Percentiles rank a stretch among this genome's conserved stretches.
Conservation (phyloP, 140 eudicot genomes). For the Anethum foeniculum region DNA sequence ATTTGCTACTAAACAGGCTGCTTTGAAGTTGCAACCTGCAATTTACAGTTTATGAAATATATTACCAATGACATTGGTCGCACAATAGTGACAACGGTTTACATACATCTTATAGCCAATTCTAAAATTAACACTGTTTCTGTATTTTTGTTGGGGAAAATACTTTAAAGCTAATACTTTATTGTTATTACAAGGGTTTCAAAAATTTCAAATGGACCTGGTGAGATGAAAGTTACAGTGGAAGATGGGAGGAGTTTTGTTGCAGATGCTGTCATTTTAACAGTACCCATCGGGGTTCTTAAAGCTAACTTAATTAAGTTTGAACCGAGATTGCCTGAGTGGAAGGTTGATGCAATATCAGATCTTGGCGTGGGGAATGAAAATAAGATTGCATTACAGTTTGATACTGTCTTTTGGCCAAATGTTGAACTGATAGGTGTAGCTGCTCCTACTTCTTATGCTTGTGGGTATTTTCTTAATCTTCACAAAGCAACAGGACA, state of each 20-base stretch:
- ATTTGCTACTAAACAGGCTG: neutral
- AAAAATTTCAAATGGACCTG: constrained; percentile 47
- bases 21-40: neutral
- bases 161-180: neutral
- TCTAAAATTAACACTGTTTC: neutral
- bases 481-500: constrained; percentile 93
- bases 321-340: constrained; percentile 84
- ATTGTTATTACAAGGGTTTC: constrained; percentile 50
- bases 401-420: constrained; percentile 89
- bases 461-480: constrained; percentile 90
- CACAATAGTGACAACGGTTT: neutral
- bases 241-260: constrained; percentile 67
- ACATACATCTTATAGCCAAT: neutral
- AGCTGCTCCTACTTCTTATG: constrained; percentile 81
- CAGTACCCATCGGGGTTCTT: constrained; percentile 81
- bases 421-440: constrained; percentile 76
- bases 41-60: neutral
- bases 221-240: constrained; percentile 57
- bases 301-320: constrained; percentile 77
- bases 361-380: constrained; percentile 96
- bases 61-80: neutral
- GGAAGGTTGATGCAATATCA: constrained; percentile 84
- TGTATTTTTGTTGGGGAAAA: neutral
- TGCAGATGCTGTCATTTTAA: constrained; percentile 81
- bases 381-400: constrained; percentile 76